Evolutionary conservation across 2,329 filamentous ascomycete species (phyloP).

Genomic region (Teratosphaeria viscida): DNA sequence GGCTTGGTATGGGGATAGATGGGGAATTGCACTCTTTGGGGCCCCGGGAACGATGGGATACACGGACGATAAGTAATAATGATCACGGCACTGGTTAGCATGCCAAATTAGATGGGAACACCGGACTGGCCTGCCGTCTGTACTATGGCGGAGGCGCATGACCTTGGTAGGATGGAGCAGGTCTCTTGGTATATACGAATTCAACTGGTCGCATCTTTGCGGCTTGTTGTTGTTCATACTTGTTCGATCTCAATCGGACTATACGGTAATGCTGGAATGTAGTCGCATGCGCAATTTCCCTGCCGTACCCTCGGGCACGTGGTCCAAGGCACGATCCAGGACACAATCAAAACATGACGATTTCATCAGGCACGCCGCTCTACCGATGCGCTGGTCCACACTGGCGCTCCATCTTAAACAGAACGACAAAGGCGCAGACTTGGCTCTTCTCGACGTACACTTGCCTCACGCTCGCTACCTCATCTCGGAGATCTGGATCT

Average conservation of each 20-base stretch:
- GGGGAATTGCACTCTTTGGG: background rate
- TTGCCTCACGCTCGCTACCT: background rate
- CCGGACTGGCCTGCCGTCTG: background rate
- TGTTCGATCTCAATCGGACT: background rate
- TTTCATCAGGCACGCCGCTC: background rate
- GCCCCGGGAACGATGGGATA: background rate
- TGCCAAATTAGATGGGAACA: background rate
- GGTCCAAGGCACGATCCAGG: background rate
- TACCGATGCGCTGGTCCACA: background rate
- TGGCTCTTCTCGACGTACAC: background rate
- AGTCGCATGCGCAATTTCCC: background rate
- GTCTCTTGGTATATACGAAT: background rate
- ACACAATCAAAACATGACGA: background rate
- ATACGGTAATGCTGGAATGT: background rate
- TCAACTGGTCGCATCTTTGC: background rate
- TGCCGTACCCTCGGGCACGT: background rate
- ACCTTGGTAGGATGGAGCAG: background rate
- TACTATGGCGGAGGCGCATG: background rate
- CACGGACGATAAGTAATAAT: background rate
- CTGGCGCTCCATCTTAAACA: background rate
- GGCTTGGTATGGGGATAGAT: background rate
- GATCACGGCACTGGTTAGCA: background rate
- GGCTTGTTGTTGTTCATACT: background rate
- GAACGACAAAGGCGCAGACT: background rate
- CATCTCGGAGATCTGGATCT: background rate